phyloP scores from a whole-genome alignment of 2,329 filamentous ascomycete species.

The Aspergillus alliaceus region DNA sequence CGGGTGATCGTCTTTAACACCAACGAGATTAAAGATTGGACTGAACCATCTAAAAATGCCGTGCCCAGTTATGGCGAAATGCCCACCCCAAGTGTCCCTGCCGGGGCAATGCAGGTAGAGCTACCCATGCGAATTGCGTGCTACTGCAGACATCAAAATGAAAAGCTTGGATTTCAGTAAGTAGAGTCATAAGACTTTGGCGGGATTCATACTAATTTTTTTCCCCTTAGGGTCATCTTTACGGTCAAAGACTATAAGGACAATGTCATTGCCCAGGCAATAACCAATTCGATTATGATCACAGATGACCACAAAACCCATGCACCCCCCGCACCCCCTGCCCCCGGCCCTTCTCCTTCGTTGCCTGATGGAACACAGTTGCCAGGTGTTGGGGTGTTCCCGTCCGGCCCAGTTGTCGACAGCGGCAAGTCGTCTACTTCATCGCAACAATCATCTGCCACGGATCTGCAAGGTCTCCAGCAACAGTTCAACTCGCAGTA shows the following conservation, averaged over 20 bases:
- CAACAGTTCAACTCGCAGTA: constrained; percentile 51
- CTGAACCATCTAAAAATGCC: constrained; percentile 58
- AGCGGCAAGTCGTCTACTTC: constrained; percentile 29
- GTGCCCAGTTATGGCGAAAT: constrained; percentile 44
- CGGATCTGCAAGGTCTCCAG: constrained; percentile 62
- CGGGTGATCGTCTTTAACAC: constrained; percentile 91
- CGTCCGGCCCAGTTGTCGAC: constrained; percentile 33
- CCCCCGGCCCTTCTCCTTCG: constrained; percentile 34
- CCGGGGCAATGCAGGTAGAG: constrained; percentile 72
- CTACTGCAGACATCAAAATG: constrained; percentile 92
- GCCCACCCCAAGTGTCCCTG: constrained; percentile 35
- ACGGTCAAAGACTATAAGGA: constrained; percentile 82
- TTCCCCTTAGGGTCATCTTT: constrained; percentile 69
- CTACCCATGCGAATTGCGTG: constrained; percentile 95
- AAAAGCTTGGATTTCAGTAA: constrained; percentile 81
- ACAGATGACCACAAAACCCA: constrained; percentile 97
- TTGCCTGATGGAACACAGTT: constrained; percentile 41
- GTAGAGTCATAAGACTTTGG: constrained; percentile 18
- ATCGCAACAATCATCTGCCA: constrained; percentile 55
- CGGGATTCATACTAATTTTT: constrained; percentile 3
- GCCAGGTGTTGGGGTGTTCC: constrained; percentile 46
- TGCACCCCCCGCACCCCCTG: constrained; percentile 42
- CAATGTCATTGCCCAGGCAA: constrained; percentile 76
- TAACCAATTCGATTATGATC: constrained; percentile 90
- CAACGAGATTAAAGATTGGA: constrained; percentile 81